Evolutionary conservation across 768 basidiomycete species (phyloP).

Genomic region (Lepiota venenata): DNA sequence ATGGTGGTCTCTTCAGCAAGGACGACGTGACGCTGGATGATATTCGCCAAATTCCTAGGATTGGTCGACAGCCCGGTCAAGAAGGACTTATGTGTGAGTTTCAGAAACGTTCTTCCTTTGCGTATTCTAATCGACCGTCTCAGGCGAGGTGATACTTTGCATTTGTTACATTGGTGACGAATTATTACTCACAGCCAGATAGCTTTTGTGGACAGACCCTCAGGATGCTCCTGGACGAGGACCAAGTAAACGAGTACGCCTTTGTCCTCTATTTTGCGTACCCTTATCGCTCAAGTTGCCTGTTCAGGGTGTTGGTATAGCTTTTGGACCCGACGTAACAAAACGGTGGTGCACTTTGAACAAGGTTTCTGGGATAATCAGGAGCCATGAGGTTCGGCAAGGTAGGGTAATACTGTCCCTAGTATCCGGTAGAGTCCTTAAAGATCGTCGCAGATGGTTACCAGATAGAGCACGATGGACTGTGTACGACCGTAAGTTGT

Average conservation of each 20-base stretch:
- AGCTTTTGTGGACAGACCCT: constrained; percentile 97
- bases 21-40: constrained; percentile 95
- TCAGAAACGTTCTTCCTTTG: constrained; percentile 8
- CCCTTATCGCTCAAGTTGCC: constrained; percentile 2
- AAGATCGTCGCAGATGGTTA: constrained; percentile 66
- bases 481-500: constrained; percentile 83
- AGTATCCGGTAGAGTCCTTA: background rate
- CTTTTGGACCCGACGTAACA: constrained; percentile 95
- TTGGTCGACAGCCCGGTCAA: constrained; percentile 89
- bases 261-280: background rate
- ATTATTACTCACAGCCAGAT: constrained; percentile 13
- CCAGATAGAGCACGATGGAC: constrained; percentile 89
- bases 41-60: constrained; percentile 81
- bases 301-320: constrained; percentile 87
- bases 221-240: constrained; percentile 87
- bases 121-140: constrained; percentile 1
- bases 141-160: constrained; percentile 65
- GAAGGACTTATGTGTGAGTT: constrained; percentile 92
- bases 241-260: constrained; percentile 87
- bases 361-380: constrained; percentile 82
- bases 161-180: constrained; percentile 7
- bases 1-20: constrained; percentile 94
- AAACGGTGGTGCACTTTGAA: constrained; percentile 86
- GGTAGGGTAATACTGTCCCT: constrained; percentile 35
- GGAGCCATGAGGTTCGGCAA: constrained; percentile 96